A percentile compares a stretch with the other conserved stretches of the same genome.
Conservation (phyloP, 495 filamentous ascomycete genomes). For the Parachaetomium inaequale region DNA sequence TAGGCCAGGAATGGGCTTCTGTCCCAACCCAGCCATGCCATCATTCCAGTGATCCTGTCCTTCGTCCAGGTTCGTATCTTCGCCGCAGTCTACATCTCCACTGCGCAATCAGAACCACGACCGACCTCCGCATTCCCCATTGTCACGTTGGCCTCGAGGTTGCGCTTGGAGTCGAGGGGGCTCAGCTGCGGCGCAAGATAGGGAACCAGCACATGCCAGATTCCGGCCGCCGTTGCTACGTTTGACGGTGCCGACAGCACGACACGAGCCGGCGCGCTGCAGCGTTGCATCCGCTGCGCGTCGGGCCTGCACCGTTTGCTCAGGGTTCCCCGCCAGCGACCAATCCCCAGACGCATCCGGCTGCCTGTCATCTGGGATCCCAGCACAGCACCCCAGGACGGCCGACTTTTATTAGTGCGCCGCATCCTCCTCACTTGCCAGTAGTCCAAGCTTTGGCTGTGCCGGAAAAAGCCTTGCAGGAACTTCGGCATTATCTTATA, state of each 20-base stretch:
- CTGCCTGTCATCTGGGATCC: not conserved
- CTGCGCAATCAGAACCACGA: not conserved
- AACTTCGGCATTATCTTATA: not conserved
- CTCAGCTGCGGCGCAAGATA: slow-evolving; percentile 7
- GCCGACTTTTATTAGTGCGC: not conserved
- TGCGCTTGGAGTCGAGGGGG: not conserved
- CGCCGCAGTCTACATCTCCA: too few species aligned
- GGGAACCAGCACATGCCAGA: not conserved
- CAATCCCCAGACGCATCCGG: not conserved
- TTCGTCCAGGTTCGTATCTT: too few species aligned
- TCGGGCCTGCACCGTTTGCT: slow-evolving; percentile 1
- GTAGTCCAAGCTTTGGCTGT: slow-evolving; percentile 7
- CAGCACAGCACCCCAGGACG: not conserved
- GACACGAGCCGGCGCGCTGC: slow-evolving; percentile 5
- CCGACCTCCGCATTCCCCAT: not conserved
- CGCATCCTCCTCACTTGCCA: slow-evolving; percentile 1
- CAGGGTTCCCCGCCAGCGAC: not conserved
- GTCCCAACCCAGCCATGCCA: not conserved
- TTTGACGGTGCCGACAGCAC: not conserved
- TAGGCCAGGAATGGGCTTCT: not conserved
- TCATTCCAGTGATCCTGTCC: not conserved
- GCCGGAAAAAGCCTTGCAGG: slow-evolving; percentile 6
- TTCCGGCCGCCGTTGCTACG: slow-evolving; percentile 3
- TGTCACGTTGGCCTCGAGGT: not conserved
- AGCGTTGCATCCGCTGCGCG: slow-evolving; percentile 18